Evolutionary conservation across 345 rosid species (phyloP).

Genomic region (Eucalyptus cloeziana): DNA sequence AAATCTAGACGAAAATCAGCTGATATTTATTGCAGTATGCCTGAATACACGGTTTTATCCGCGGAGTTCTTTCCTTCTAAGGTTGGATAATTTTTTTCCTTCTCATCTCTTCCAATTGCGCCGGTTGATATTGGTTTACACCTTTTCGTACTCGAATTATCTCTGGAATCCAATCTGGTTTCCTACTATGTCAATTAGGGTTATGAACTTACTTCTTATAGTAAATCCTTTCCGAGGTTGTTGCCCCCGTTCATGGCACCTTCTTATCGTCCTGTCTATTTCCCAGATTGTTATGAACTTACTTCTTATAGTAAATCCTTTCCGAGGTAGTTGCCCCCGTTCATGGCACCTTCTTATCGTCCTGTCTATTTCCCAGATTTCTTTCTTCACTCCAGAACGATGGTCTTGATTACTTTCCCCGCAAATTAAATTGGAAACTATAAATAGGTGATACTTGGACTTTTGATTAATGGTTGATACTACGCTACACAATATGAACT

Average conservation of each 20-base stretch:
- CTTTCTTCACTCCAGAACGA: neutral
- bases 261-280: neutral
- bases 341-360: neutral
- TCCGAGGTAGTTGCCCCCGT: neutral
- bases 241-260: neutral
- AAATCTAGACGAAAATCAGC: neutral
- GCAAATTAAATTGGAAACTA: neutral
- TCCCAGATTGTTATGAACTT: neutral
- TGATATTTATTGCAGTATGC: neutral
- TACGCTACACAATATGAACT: neutral
- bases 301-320: neutral
- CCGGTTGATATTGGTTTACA: neutral
- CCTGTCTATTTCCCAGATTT: neutral
- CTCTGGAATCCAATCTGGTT: neutral
- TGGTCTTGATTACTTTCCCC: neutral
- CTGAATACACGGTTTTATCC: neutral
- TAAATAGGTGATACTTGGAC: neutral
- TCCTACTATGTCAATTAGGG: neutral
- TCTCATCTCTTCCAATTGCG: neutral
- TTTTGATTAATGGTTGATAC: neutral
- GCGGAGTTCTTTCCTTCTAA: neutral
- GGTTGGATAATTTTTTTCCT: neutral
- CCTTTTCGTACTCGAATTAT: neutral
- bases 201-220: neutral
- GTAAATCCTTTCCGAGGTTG: neutral